These are phyloP conservation scores for Balamuthia mandrillaris DNA, from an alignment of 208 protist genomes.

Conservation along the genomic window DNA sequence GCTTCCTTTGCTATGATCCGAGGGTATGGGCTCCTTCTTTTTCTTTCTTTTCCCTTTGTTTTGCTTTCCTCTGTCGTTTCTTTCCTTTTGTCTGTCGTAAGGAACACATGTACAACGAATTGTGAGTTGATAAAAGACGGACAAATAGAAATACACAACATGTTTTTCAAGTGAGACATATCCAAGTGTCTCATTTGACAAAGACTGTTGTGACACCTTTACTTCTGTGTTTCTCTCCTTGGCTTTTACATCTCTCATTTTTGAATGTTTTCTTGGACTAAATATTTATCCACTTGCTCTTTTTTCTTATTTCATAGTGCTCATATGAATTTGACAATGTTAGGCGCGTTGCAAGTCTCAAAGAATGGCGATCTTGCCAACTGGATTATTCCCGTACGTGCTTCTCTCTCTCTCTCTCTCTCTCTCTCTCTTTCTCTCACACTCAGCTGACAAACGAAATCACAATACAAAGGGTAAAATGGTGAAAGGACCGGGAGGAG, in stretches of 20 bases:
- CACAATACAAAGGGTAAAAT: slow-evolving; percentile 78
- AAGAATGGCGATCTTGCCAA: slow-evolving; percentile 92
- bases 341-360: slow-evolving; percentile 91
- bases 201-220: no score
- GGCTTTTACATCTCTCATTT: no score
- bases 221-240: no score
- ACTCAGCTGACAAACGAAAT: neutral
- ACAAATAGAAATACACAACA: no score
- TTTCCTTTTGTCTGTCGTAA: no score
- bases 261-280: neutral
- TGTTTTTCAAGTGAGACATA: no score
- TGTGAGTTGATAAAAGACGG: no score
- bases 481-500: slow-evolving; percentile 95
- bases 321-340: slow-evolving; percentile 92
- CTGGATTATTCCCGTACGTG: slow-evolving; percentile 88
- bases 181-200: no score
- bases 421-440: neutral
- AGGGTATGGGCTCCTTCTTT: slow-evolving; percentile 58
- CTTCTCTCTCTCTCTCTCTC: no score
- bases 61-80: no score
- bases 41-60: slow-evolving; percentile 40
- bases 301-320: slow-evolving; percentile 64
- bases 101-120: no score
- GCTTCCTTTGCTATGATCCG: slow-evolving; percentile 96
- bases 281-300: neutral